phyloP scores from a whole-genome alignment of 495 filamentous ascomycete species.

The Parathielavia hyrcaniae region DNA sequence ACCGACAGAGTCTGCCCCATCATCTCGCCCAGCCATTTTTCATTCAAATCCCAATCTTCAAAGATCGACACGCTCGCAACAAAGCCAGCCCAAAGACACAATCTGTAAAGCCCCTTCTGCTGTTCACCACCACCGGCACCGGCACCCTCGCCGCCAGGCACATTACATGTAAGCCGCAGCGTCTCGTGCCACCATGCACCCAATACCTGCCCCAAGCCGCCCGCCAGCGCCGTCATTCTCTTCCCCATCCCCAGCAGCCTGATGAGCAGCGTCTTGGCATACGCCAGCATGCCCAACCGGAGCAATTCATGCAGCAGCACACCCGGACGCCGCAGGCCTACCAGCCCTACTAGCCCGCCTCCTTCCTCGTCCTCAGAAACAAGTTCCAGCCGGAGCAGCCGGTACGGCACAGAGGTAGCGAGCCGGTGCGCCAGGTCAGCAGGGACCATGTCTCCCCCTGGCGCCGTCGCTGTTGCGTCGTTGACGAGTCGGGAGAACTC shows the following conservation, averaged over 20 bases:
- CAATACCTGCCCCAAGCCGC: neutral
- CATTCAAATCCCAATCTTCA: neutral
- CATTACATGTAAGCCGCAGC: too few species aligned
- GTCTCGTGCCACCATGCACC: neutral
- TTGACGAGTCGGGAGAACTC: constrained; percentile 10
- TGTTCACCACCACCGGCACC: neutral
- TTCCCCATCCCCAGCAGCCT: constrained; percentile 5
- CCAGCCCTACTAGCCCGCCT: neutral
- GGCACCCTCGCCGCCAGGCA: neutral
- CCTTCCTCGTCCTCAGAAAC: too few species aligned
- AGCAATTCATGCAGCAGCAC: constrained; percentile 4
- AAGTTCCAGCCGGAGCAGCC: neutral
- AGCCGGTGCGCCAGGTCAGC: neutral
- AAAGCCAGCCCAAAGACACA: constrained; percentile 13
- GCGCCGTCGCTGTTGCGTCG: neutral
- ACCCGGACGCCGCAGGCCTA: neutral
- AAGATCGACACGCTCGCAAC: constrained; percentile 13
- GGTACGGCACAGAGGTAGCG: neutral
- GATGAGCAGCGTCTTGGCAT: constrained; percentile 13
- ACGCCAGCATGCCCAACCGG: constrained; percentile 10
- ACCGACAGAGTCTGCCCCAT: neutral
- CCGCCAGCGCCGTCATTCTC: constrained; percentile 6
- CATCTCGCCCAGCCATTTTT: constrained; percentile 3
- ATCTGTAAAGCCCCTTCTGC: neutral
- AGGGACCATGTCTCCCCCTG: neutral